phyloP scores from a whole-genome alignment of 2,329 filamentous ascomycete genomes.

The Daldinia eschscholtzii region DNA sequence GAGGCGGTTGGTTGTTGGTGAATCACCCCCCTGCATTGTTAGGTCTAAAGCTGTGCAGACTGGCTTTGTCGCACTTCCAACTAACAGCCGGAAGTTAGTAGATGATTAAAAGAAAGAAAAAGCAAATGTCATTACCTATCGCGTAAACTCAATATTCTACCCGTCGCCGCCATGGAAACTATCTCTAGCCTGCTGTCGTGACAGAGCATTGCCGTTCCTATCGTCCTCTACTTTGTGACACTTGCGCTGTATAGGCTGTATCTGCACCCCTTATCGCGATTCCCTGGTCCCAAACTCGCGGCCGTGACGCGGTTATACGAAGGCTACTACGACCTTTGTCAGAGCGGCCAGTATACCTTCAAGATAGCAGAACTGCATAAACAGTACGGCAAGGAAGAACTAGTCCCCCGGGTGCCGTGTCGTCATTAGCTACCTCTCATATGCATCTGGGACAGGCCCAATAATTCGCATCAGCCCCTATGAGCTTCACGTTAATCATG shows the following conservation, averaged over 20 bases:
- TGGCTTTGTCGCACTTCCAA: neutral
- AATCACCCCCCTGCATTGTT: neutral
- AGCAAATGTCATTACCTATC: neutral
- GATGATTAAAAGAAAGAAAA: neutral
- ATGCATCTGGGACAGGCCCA: constrained; percentile 18
- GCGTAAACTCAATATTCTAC: neutral
- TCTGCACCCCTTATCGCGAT: constrained; percentile 34
- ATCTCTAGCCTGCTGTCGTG: neutral
- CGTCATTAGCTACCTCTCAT: neutral
- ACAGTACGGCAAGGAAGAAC: constrained; percentile 23
- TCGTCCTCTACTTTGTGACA: neutral
- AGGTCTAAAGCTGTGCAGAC: neutral
- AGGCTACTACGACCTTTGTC: constrained; percentile 30
- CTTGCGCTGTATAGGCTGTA: constrained; percentile 8
- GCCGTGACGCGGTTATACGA: constrained; percentile 33
- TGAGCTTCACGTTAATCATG: constrained; percentile 34
- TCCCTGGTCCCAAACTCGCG: constrained; percentile 37
- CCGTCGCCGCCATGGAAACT: neutral
- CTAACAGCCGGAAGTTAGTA: neutral
- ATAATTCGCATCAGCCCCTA: constrained; percentile 35
- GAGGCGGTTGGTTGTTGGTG: no score
- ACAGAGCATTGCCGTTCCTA: neutral
- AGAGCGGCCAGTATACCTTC: constrained; percentile 33
- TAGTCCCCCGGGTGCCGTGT: neutral
- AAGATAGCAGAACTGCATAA: constrained; percentile 34